These are phyloP conservation scores for Didymella arachidicola DNA, from an alignment of 2,329 filamentous ascomycete genomes.

Conservation along the genomic window DNA sequence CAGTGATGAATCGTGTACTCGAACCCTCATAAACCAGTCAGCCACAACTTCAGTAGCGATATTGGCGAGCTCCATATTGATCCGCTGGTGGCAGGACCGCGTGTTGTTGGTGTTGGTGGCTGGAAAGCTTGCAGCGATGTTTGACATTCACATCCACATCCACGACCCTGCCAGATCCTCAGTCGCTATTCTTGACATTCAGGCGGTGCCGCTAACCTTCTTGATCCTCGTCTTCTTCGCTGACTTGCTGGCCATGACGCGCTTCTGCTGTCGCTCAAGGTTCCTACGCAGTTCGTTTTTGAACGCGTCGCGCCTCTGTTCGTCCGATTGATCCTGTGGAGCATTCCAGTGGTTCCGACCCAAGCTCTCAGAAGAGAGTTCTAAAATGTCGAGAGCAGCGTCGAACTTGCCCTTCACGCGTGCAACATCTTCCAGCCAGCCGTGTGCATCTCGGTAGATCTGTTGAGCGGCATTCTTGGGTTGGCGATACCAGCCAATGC, in stretches of 20 bases:
- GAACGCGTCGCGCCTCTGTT: slow-evolving; percentile 24
- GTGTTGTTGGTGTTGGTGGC: neutral
- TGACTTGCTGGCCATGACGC: slow-evolving; percentile 16
- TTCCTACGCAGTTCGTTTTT: slow-evolving; percentile 28
- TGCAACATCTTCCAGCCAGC: slow-evolving; percentile 48
- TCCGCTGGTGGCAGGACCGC: neutral
- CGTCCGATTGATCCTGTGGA: neutral
- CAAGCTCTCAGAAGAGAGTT: slow-evolving; percentile 15
- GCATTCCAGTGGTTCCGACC: neutral
- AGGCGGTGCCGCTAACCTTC: slow-evolving; percentile 13
- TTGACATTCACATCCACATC: neutral
- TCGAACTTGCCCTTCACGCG: slow-evolving; percentile 37
- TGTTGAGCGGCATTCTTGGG: slow-evolving; percentile 32
- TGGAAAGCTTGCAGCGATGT: neutral
- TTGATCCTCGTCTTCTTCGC: slow-evolving; percentile 15
- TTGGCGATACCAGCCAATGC: slow-evolving; percentile 6
- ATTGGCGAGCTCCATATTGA: slow-evolving; percentile 12
- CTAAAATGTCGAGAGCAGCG: slow-evolving; percentile 40
- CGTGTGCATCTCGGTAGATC: slow-evolving; percentile 48
- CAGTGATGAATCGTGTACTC: neutral
- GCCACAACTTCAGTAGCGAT: slow-evolving; percentile 5
- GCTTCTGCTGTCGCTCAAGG: slow-evolving; percentile 30
- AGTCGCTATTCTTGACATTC: slow-evolving; percentile 3
- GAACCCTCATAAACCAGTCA: neutral
- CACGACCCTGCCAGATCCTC: slow-evolving; percentile 3